Base-by-base conservation (phyloP, 352 stramenopile species). In the Pythium monospermum region DNA sequence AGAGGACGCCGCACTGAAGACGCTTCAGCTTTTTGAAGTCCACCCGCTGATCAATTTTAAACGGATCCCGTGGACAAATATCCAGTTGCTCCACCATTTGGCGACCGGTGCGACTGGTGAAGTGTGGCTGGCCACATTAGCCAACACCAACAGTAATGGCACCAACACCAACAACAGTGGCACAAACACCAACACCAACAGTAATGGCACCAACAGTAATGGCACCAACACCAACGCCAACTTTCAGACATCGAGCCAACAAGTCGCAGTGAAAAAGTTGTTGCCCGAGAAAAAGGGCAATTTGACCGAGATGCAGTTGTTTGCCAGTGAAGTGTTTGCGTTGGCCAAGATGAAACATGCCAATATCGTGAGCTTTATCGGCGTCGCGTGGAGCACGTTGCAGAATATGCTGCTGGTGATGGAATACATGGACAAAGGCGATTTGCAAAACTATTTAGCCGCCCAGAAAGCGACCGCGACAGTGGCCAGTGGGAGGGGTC, bases 261-360 rank as follows among this genome's bases (percentile, higher is more conserved):
- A 77, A 8, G 75, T 88, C 8, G 82, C 75, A 0, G 61, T 91
- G 13, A 93, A 91, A 61, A 71, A 85, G 58, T 45, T 93, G 30
- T 47, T 82, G 13, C 56, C 64, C 8, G 57, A 68, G 22, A 83
- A 87, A 35, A 65, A 68, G 2, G 61, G 67, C 2, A 53, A 72
- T 5, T 37, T 83, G 12, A 68, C 57, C 11, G 71, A 82, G 36
- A 86, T 85, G 46, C 72, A 85, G 57, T 73, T 83, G 54, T 89
- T 91, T 51, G 69, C 87, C 7, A 75, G 68, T 19, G 78, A 94
- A 35, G 75, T 88, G 23, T 84, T 87, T 31, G 58, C 90, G 42
- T 51, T 88, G 43, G 71, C 73, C 13, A 77, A 82, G 46, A 58
- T 93, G 15, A 74, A 83, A 35, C 77, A 91, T 35, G 62, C 71